Conservation (phyloP, 2,329 filamentous ascomycete genomes). For the Hypoxylon sp. region DNA sequence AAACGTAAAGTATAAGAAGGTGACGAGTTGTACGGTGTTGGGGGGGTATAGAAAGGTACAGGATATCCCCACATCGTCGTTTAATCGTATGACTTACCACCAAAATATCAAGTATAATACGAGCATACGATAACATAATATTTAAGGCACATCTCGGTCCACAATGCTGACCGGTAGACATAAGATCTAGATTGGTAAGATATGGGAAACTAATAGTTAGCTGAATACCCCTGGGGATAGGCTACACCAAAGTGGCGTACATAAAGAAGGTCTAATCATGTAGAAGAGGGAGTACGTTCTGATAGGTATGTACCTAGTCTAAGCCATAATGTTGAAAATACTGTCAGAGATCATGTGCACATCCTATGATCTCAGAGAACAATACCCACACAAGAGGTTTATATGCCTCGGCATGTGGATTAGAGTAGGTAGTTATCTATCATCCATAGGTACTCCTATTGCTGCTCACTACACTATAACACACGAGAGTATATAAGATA, state of each 20-base stretch:
- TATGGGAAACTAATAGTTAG: no score
- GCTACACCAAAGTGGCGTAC: no score
- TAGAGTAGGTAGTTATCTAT: background rate
- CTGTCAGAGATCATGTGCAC: background rate
- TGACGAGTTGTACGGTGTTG: no score
- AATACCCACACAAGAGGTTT: background rate
- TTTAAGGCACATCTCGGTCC: no score
- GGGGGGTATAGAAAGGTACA: background rate
- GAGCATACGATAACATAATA: background rate
- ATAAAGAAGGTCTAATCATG: no score
- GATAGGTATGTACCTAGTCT: no score
- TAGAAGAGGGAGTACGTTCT: background rate
- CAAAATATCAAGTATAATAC: background rate
- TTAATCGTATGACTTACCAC: background rate
- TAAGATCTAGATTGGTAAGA: background rate
- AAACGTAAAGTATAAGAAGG: background rate
- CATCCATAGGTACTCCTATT: background rate
- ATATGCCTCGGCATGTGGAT: background rate
- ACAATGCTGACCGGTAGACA: background rate
- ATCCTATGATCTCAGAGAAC: background rate
- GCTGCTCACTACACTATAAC: background rate
- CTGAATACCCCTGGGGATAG: no score
- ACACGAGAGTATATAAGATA: background rate
- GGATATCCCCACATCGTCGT: background rate
- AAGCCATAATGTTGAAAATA: no score